Conservation (phyloP, 306 rosid genomes). For the Hippophae rhamnoides region DNA sequence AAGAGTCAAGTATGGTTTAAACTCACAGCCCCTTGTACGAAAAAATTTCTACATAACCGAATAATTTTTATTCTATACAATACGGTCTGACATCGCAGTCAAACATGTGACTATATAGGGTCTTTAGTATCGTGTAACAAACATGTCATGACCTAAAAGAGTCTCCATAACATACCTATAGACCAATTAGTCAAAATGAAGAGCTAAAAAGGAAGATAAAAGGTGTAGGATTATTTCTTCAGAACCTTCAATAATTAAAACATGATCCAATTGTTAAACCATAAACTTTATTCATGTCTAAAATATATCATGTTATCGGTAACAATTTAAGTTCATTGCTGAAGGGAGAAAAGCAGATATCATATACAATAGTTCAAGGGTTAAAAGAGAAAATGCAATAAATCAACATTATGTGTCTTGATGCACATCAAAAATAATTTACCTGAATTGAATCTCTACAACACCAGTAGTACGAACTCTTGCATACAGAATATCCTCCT, state of each 20-base stretch:
- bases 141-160: too few species aligned
- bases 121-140: too few species aligned
- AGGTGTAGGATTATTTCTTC: too few species aligned
- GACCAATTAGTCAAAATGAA: neutral
- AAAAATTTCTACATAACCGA: too few species aligned
- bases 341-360: neutral
- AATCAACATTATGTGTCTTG: neutral
- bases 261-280: neutral
- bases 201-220: too few species aligned
- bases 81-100: too few species aligned
- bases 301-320: neutral
- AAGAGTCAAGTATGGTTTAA: too few species aligned
- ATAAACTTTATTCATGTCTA: neutral
- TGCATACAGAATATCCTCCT: constrained; percentile 94
- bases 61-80: too few species aligned
- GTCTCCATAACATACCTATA: too few species aligned
- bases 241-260: neutral
- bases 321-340: too few species aligned
- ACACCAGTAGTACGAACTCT: constrained; percentile 98
- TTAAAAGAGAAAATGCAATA: neutral
- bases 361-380: neutral
- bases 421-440: constrained; percentile 10
- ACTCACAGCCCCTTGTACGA: too few species aligned
- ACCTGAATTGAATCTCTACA: constrained; percentile 99
- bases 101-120: too few species aligned